Evolutionary conservation across 331 rosid genomes (phyloP).

Genomic region (Rhamnella rubrinervis): DNA sequence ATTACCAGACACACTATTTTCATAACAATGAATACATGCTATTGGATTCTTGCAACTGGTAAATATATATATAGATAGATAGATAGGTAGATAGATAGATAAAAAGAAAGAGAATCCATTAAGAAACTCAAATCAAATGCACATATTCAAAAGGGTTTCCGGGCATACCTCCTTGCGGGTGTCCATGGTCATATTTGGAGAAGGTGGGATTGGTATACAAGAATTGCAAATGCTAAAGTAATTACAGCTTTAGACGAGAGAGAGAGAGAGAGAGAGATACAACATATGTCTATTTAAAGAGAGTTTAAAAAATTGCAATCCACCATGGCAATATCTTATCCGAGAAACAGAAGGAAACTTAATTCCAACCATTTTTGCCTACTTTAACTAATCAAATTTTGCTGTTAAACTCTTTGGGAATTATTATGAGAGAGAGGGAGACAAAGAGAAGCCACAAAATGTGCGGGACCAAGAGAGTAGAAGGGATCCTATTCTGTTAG

Average conservation of each 20-base stretch:
- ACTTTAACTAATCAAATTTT: conserved; percentile 12
- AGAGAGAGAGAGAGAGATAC: conserved; percentile 11
- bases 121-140: no score
- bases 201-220: neutral
- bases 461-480: conserved; percentile 28
- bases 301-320: conserved; percentile 10
- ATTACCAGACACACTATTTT: no score
- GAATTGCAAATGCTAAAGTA: conserved; percentile 9
- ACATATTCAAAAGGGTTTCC: neutral
- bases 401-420: conserved; percentile 24
- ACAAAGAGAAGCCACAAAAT: conserved; percentile 15
- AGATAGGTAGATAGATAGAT: no score
- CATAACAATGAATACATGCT: no score
- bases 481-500: no score
- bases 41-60: no score
- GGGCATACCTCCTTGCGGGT: conserved; percentile 37
- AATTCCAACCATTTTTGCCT: neutral
- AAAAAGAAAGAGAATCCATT: neutral
- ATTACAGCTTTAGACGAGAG: neutral
- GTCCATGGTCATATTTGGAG: conserved; percentile 45
- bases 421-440: neutral
- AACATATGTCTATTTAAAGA: neutral
- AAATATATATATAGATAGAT: neutral
- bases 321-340: conserved; percentile 18
- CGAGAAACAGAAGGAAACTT: neutral